phyloP scores from a whole-genome alignment of 1,139 yeast species.

The Kodamaea anthophila region DNA sequence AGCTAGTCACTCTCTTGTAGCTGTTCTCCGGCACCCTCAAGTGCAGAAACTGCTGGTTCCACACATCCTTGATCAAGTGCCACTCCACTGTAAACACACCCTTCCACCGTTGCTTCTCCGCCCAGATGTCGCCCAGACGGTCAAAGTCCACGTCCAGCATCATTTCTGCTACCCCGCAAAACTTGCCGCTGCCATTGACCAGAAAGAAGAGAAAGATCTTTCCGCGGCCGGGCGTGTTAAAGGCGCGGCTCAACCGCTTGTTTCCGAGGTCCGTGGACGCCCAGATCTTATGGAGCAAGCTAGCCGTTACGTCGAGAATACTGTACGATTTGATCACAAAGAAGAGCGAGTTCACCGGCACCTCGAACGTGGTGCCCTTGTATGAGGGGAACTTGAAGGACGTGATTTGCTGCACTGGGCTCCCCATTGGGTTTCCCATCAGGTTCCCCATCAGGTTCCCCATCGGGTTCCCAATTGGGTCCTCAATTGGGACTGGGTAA shows the following conservation, averaged over 20 bases:
- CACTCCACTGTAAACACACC: conserved; percentile 50
- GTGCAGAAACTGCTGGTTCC: conserved; percentile 41
- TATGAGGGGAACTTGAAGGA: conserved; percentile 16
- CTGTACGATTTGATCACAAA: conserved; percentile 54
- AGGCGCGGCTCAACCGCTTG: conserved; percentile 41
- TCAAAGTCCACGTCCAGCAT: conserved; percentile 30
- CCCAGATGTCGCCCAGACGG: conserved; percentile 41
- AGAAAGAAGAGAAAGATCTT: conserved; percentile 47
- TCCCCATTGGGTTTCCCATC: too few species aligned
- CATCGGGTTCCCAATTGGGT: too few species aligned
- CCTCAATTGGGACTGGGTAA: too few species aligned
- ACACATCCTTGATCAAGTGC: conserved; percentile 46
- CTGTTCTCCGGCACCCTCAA: conserved; percentile 41
- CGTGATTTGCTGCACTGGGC: too few species aligned
- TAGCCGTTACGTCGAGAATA: conserved; percentile 43
- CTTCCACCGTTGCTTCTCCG: conserved; percentile 43
- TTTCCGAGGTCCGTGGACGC: conserved; percentile 56
- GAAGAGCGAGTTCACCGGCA: conserved; percentile 28
- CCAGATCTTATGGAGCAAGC: conserved; percentile 49
- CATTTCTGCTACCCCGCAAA: conserved; percentile 63
- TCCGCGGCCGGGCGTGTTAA: conserved; percentile 16
- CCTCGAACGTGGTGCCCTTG: conserved; percentile 15
- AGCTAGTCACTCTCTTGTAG: conserved; percentile 47
- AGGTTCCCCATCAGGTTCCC: too few species aligned
- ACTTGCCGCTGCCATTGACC: conserved; percentile 54